Percentiles rank a stretch among this genome's conserved stretches.
phyloP scores from a whole-genome alignment of 495 filamentous ascomycete genomes.

The Xylaria scruposa region DNA sequence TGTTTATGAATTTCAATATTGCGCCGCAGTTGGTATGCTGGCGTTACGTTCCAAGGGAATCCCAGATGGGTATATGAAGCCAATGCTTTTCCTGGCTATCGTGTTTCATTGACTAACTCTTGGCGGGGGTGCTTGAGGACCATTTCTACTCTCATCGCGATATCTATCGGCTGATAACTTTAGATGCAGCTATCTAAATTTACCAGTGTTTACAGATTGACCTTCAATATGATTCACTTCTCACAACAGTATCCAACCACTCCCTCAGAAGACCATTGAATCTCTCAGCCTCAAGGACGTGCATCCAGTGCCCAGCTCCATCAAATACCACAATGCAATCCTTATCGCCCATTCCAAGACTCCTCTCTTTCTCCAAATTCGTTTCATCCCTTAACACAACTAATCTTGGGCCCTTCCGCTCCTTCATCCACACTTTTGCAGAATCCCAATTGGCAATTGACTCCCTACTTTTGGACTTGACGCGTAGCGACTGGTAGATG shows the following conservation, averaged over 20 bases:
- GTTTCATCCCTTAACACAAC: conserved; percentile 15
- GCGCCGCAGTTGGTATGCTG: not conserved
- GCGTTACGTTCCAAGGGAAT: not conserved
- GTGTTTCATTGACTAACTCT: too few relatives aligned
- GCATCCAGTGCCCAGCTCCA: conserved; percentile 24
- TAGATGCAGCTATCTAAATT: too few relatives aligned
- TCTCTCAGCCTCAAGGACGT: conserved; percentile 10
- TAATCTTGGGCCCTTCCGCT: conserved; percentile 11
- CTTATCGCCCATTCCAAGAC: conserved; percentile 7
- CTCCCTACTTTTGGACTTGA: not conserved
- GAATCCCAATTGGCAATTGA: conserved; percentile 18
- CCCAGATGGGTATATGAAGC: too few relatives aligned
- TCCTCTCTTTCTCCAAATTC: conserved; percentile 23
- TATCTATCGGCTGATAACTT: too few relatives aligned
- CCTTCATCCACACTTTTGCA: conserved; percentile 17
- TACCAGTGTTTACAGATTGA: too few relatives aligned
- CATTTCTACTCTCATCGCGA: too few relatives aligned
- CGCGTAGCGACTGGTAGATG: conserved; percentile 15
- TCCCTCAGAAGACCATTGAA: conserved; percentile 10
- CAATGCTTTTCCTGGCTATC: too few relatives aligned
- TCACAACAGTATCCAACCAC: not conserved
- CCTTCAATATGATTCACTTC: not conserved
- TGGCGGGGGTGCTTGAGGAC: too few relatives aligned
- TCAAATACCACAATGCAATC: conserved; percentile 17
- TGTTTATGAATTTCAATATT: not conserved